Conservation (phyloP, 805 yeast species). For the Teunomyces stri region DNA sequence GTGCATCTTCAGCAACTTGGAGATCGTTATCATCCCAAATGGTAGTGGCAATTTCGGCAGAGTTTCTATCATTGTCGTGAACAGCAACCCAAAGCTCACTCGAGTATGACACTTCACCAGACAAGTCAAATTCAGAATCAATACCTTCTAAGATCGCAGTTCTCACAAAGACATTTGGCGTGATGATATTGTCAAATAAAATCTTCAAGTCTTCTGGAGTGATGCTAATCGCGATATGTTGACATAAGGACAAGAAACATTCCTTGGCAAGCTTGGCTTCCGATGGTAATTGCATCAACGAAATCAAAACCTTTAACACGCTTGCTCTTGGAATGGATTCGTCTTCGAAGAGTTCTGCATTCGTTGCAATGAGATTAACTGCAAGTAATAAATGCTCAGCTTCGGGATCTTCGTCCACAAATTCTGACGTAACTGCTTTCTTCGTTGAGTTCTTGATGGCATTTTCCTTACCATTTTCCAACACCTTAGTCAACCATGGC, state of each 20-base stretch:
- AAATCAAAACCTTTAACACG: constrained; percentile 59
- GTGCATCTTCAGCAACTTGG: constrained; percentile 42
- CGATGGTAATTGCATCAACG: constrained; percentile 68
- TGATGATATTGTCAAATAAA: constrained; percentile 54
- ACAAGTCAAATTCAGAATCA: constrained; percentile 76
- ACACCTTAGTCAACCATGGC: constrained; percentile 69
- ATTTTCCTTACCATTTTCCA: constrained; percentile 61
- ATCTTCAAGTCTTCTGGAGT: constrained; percentile 55
- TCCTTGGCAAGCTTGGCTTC: constrained; percentile 83
- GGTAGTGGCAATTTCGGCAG: constrained; percentile 65
- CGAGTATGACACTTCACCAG: constrained; percentile 45
- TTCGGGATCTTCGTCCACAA: constrained; percentile 78
- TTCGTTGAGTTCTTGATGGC: constrained; percentile 54
- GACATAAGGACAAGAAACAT: constrained; percentile 74
- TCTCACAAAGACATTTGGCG: constrained; percentile 70
- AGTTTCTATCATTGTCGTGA: constrained; percentile 67
- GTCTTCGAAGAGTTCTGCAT: constrained; percentile 67
- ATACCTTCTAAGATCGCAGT: constrained; percentile 76
- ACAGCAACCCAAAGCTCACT: constrained; percentile 76
- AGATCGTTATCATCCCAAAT: constrained; percentile 83
- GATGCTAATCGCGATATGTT: constrained; percentile 66
- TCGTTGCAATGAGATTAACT: constrained; percentile 68
- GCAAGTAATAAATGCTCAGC: constrained; percentile 83
- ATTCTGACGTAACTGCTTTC: constrained; percentile 56
- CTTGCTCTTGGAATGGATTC: constrained; percentile 65